phyloP scores from a whole-genome alignment of 2,329 filamentous ascomycete species.

The Lecanoromycetidae sp. region DNA sequence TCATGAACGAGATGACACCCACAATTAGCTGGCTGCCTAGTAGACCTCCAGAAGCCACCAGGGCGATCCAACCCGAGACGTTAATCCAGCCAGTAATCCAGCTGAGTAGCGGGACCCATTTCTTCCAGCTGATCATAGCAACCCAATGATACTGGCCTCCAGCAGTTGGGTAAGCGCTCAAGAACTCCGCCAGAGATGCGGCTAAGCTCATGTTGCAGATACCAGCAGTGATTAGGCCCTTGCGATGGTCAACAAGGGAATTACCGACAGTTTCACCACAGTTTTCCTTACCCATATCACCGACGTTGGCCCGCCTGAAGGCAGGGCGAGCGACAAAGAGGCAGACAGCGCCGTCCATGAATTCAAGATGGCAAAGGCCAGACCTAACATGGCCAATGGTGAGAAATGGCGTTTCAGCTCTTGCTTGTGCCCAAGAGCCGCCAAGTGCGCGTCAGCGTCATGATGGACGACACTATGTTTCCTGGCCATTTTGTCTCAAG shows the following conservation, averaged over 20 bases:
- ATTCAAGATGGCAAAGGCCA: conserved; percentile 52
- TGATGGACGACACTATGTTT: neutral
- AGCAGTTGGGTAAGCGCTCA: conserved; percentile 43
- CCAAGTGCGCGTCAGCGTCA: neutral
- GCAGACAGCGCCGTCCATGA: conserved; percentile 51
- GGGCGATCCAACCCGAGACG: conserved; percentile 36
- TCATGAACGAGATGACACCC: conserved; percentile 32
- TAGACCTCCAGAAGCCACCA: conserved; percentile 31
- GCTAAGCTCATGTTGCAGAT: conserved; percentile 64
- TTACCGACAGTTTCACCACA: too few species aligned
- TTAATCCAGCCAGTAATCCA: conserved; percentile 32
- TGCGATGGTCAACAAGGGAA: too few species aligned
- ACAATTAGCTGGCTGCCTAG: conserved; percentile 36
- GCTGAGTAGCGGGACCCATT: conserved; percentile 18
- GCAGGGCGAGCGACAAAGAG: conserved; percentile 49
- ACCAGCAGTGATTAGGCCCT: conserved; percentile 48
- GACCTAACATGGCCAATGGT: conserved; percentile 47
- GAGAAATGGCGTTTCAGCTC: conserved; percentile 48
- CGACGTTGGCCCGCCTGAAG: conserved; percentile 57
- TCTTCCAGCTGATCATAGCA: conserved; percentile 20
- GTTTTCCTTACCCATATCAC: too few species aligned
- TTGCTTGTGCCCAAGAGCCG: conserved; percentile 38
- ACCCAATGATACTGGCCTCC: conserved; percentile 21
- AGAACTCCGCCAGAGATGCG: conserved; percentile 56
- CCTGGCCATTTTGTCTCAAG: neutral